Base-by-base conservation (phyloP, 2,329 filamentous ascomycete species). In the Coleophoma cylindrospora region DNA sequence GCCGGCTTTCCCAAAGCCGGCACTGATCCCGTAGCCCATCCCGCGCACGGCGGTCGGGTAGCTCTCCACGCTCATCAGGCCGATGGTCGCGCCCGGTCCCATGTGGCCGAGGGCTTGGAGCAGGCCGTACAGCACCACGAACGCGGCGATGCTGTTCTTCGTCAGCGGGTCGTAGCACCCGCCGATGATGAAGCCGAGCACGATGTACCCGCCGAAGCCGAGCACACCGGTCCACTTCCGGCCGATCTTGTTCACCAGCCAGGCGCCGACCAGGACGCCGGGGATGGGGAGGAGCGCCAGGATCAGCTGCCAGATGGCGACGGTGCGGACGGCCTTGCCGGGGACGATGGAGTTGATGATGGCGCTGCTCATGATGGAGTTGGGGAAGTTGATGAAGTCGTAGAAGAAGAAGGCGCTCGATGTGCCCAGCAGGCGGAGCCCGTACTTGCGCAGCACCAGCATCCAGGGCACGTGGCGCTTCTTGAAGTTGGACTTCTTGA, bases 361-460 rank as follows among this genome's bases (percentile, higher is more conserved):
- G 5, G 59, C 61, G 32, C 64, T 61, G 3, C 60, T 64, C 63
- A 68, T 66, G 53, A 68, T 66, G 22, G 59, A 64, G 37, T 68
- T 68, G 0, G 66, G 66, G 40, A 68, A 68, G 43, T 68, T 68
- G 52, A 68, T 63, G 21, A 68, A 68, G 40, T 68, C 66, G 48
- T 68, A 68, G 0, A 68, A 54, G 43, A 68, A 67, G 49, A 67
- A 68, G 0, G 66, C 65, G 3, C 61, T 44, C 2, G 65, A 67
- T 2, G 64, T 68, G 3, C 64, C 65, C 5, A 64, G 49, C 2
- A 66, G 54, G 0, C 57, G 57, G 45, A 58, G 55, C 57, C 59
- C 61, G 48, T 66, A 67, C 5, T 63, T 61, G 7, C 55, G 56
- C 2, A 58, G 34, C 4, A 66, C 58, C 6, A 65, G 49, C 7